Conservation (phyloP, 495 filamentous ascomycete genomes). For the Tuber umbilicatum region DNA sequence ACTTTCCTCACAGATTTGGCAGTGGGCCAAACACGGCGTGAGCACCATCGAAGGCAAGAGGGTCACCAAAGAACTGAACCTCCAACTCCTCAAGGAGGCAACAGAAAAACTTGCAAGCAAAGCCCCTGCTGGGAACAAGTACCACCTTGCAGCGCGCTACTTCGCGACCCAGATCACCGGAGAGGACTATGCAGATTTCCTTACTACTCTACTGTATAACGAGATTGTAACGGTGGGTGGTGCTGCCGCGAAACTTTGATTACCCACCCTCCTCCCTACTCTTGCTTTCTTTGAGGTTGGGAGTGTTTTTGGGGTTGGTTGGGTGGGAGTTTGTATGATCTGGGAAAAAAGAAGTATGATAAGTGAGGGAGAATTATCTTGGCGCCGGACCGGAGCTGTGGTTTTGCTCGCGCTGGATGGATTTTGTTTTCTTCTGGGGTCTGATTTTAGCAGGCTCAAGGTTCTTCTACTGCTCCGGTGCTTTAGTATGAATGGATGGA, state of each 20-base stretch:
- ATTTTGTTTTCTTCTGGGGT: neutral
- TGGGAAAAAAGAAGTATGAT: neutral
- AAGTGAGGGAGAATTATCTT: neutral
- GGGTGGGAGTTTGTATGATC: neutral
- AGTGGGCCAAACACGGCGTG: constrained; percentile 85
- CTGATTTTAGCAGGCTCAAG: neutral
- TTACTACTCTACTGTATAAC: constrained; percentile 90
- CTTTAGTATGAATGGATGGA: neutral
- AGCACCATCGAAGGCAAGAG: constrained; percentile 82
- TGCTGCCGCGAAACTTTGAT: constrained; percentile 37
- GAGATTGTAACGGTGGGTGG: constrained; percentile 81
- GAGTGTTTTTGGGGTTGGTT: neutral
- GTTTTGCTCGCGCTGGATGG: neutral
- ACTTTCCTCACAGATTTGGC: constrained; percentile 66
- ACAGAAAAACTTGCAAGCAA: constrained; percentile 65
- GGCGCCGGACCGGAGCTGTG: neutral
- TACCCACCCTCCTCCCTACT: neutral
- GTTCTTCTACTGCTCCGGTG: neutral
- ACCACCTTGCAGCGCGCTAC: constrained; percentile 80
- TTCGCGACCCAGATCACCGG: constrained; percentile 90
- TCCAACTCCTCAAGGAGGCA: constrained; percentile 81
- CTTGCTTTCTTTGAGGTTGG: neutral
- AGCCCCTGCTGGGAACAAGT: constrained; percentile 87
- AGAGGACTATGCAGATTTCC: constrained; percentile 94
- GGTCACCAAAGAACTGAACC: constrained; percentile 83